Evolutionary conservation across 305 asterid genomes (phyloP).

Genomic region (Solanum aculeatissimum): DNA sequence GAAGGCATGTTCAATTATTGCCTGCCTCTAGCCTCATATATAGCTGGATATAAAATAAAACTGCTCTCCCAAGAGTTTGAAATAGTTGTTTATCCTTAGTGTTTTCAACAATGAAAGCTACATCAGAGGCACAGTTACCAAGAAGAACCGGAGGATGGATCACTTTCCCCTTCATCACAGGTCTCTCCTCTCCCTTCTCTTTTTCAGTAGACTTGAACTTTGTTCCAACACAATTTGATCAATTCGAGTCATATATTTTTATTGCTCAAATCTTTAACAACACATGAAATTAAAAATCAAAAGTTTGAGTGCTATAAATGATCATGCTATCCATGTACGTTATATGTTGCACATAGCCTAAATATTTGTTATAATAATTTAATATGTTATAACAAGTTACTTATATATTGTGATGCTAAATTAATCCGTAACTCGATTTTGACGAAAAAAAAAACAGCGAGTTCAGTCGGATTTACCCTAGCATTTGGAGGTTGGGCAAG

Average conservation of each 20-base stretch:
- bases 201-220: neutral
- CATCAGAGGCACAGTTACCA: neutral
- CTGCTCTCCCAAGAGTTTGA: neutral
- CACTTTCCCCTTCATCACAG: constrained; percentile 56
- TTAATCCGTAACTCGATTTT: neutral
- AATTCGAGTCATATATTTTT: neutral
- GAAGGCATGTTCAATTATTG: no score
- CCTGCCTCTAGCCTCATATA: no score
- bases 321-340: neutral
- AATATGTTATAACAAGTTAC: neutral
- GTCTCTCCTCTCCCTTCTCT: constrained; percentile 1
- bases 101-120: neutral
- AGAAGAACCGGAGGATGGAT: constrained; percentile 41
- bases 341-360: neutral
- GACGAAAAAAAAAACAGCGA: neutral
- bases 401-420: neutral
- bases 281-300: neutral
- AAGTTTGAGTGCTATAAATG: neutral
- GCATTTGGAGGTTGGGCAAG: constrained; percentile 27
- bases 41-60: no score
- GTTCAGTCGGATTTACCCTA: constrained; percentile 21
- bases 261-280: neutral
- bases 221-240: neutral
- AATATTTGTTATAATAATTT: neutral
- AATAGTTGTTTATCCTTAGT: neutral